A percentile compares a stretch with the other conserved stretches of the same genome.
Evolutionary conservation across 805 yeast species (phyloP).

Genomic region (Cyberlindnera xishuangbannaensis): DNA sequence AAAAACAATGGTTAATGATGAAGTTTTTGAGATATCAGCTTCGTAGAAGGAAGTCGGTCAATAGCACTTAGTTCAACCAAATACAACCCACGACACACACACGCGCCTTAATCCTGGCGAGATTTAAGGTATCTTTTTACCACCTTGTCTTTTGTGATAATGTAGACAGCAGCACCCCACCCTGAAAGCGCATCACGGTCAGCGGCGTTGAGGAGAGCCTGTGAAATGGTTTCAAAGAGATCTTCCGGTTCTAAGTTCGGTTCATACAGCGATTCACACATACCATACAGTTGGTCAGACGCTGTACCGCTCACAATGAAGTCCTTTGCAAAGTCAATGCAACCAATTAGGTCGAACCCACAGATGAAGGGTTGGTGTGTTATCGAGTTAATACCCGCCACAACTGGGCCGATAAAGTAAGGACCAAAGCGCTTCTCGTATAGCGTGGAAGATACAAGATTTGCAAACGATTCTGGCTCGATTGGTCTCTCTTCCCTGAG

Average conservation of each 20-base stretch:
- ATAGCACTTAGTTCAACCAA: too few species aligned
- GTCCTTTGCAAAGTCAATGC: slow-evolving; percentile 92
- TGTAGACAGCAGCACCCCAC: slow-evolving; percentile 96
- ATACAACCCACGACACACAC: too few species aligned
- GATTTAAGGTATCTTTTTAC: slow-evolving; percentile 83
- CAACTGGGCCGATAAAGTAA: slow-evolving; percentile 93
- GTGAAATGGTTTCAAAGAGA: slow-evolving; percentile 88
- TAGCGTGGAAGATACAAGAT: slow-evolving; percentile 82
- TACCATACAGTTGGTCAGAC: slow-evolving; percentile 93
- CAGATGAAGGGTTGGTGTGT: slow-evolving; percentile 85
- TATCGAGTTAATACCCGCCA: slow-evolving; percentile 87
- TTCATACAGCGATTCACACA: slow-evolving; percentile 96
- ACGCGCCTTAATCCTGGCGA: slow-evolving; percentile 95
- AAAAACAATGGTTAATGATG: too few species aligned
- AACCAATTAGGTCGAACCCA: slow-evolving; percentile 94
- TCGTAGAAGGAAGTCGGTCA: too few species aligned
- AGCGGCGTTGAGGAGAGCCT: slow-evolving; percentile 87
- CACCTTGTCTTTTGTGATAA: slow-evolving; percentile 88
- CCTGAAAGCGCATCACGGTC: slow-evolving; percentile 67
- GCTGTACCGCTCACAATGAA: slow-evolving; percentile 96
- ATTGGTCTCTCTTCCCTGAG: slow-evolving; percentile 86
- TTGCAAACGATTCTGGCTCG: slow-evolving; percentile 92
- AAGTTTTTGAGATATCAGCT: too few species aligned
- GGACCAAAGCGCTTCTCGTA: slow-evolving; percentile 95
- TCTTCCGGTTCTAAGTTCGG: slow-evolving; percentile 93